Evolutionary conservation across 2,329 filamentous ascomycete species (phyloP).

Genomic region (Plenodomus biglobosus): DNA sequence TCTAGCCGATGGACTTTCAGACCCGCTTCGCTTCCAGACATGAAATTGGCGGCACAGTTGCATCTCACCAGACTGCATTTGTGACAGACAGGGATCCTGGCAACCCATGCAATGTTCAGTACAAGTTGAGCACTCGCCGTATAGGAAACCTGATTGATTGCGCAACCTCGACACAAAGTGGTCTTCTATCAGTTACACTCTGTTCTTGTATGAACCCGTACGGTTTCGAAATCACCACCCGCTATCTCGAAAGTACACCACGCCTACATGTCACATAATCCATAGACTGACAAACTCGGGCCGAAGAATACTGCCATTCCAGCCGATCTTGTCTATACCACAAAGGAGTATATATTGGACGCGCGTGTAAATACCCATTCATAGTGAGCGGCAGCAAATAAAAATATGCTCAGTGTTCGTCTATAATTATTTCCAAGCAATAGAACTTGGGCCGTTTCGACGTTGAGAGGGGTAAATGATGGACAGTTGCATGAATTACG

Average conservation of each 20-base stretch:
- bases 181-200: not conserved
- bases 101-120: not conserved
- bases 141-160: not conserved
- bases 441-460: not conserved
- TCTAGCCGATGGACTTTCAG: not conserved
- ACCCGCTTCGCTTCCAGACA: not conserved
- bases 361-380: not conserved
- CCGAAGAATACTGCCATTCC: not conserved
- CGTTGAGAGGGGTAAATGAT: no score
- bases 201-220: not conserved
- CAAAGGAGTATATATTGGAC: not conserved
- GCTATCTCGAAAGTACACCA: no score
- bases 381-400: not conserved
- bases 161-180: not conserved
- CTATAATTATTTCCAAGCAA: not conserved
- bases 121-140: not conserved
- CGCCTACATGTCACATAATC: not conserved
- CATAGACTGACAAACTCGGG: not conserved
- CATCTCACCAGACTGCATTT: not conserved
- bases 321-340: not conserved
- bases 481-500: no score
- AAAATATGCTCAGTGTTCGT: not conserved
- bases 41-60: not conserved
- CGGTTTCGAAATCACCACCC: not conserved
- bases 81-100: not conserved